Percentiles rank a stretch among this genome's conserved stretches.
Conservation (phyloP, 2,329 filamentous ascomycete species). For the Nigrospora sphaerica region DNA sequence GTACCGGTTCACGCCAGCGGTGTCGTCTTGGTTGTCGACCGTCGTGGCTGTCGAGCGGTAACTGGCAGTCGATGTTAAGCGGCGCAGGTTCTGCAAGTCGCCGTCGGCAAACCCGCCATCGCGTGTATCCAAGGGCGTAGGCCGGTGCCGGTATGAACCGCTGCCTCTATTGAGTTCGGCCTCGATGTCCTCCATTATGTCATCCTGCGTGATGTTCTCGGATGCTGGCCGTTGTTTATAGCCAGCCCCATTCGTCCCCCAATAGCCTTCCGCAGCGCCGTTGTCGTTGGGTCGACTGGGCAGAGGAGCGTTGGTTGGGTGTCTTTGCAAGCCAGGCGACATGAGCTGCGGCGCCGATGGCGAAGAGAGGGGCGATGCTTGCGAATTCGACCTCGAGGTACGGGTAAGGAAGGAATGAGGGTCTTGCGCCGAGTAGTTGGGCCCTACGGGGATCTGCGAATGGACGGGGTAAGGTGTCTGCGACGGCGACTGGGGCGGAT, state of each 20-base stretch:
- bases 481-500: slow-evolving; percentile 22
- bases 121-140: slow-evolving; percentile 22
- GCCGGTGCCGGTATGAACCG: slow-evolving; percentile 30
- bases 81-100: slow-evolving; percentile 37
- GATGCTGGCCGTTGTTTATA: slow-evolving; percentile 10
- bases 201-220: slow-evolving; percentile 40
- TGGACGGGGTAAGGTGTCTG: slow-evolving; percentile 45
- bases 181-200: slow-evolving; percentile 52
- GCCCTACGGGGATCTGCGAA: slow-evolving; percentile 46
- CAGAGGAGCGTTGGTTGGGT: slow-evolving; percentile 53
- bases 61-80: slow-evolving; percentile 23
- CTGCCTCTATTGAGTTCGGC: slow-evolving; percentile 38
- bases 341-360: slow-evolving; percentile 32
- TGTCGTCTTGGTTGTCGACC: slow-evolving; percentile 24
- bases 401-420: slow-evolving; percentile 34
- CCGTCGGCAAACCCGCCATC: slow-evolving; percentile 42
- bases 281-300: slow-evolving; percentile 45
- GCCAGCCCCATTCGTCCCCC: slow-evolving; percentile 30
- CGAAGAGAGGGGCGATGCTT: slow-evolving; percentile 38
- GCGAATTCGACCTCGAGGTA: slow-evolving; percentile 41
- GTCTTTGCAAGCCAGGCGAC: slow-evolving; percentile 42
- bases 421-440: slow-evolving; percentile 40
- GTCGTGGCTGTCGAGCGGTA: slow-evolving; percentile 46
- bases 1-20: slow-evolving; percentile 29
- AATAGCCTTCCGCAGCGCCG: slow-evolving; percentile 29